Evolutionary conservation across 1,284 basidiomycete species (phyloP).

Genomic region (Schizophyllum amplum): DNA sequence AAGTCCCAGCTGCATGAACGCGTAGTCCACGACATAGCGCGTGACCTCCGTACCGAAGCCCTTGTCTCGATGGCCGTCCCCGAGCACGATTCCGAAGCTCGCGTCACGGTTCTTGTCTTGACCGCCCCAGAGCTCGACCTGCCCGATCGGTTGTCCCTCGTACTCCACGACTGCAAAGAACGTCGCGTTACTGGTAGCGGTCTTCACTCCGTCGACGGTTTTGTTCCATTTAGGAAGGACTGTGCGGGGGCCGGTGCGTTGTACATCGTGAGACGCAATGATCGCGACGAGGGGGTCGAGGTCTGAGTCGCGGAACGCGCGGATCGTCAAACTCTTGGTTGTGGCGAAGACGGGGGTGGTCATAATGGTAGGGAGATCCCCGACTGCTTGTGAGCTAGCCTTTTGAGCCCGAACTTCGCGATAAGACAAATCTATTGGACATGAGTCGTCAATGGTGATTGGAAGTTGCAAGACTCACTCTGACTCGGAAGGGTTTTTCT

Average conservation of each 20-base stretch:
- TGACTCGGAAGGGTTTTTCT: too few species aligned
- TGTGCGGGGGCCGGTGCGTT: neutral
- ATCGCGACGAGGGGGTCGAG: neutral
- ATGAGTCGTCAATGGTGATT: too few species aligned
- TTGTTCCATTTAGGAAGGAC: neutral
- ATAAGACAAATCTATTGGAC: too few species aligned
- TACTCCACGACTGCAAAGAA: neutral
- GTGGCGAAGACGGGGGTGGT: neutral
- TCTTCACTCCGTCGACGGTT: neutral
- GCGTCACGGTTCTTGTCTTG: neutral
- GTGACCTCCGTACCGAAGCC: slow-evolving; percentile 28
- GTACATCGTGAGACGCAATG: neutral
- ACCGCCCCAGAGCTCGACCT: neutral
- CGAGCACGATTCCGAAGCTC: neutral
- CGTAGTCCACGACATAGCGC: slow-evolving; percentile 23
- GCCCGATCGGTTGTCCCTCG: neutral
- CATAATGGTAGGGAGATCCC: neutral
- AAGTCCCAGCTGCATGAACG: slow-evolving; percentile 24
- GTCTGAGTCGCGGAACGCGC: neutral
- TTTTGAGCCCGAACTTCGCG: too few species aligned
- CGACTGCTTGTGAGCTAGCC: neutral
- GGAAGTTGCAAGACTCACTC: too few species aligned
- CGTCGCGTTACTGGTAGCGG: neutral
- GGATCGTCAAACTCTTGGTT: neutral
- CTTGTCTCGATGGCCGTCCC: slow-evolving; percentile 17